These are phyloP conservation scores for Plasmodium berghei DNA, from an alignment of 169 alveolate genomes.

Conservation along the genomic window DNA sequence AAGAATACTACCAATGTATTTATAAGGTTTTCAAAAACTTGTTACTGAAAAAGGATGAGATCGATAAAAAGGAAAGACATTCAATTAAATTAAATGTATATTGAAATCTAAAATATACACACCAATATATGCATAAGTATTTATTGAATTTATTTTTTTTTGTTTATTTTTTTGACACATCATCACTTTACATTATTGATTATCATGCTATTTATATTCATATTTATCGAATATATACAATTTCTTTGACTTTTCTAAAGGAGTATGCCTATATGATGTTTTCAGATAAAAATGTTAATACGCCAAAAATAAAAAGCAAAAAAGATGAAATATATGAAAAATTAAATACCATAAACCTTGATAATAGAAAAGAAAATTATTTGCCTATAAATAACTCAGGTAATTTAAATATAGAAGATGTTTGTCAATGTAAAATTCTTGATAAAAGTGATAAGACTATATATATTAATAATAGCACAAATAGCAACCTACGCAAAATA, in stretches of 20 bases:
- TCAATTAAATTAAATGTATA: constrained; percentile 43
- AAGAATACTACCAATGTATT: constrained; percentile 71
- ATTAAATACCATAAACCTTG: not conserved
- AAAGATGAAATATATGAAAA: not conserved
- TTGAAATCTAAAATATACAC: not conserved
- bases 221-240: not conserved
- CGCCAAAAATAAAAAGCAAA: not conserved
- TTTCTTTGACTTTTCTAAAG: constrained; percentile 14
- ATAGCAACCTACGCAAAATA: not conserved
- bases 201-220: not conserved
- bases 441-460: not conserved
- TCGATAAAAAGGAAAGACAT: constrained; percentile 60
- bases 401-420: not conserved
- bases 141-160: not conserved
- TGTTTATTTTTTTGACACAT: not conserved
- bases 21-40: constrained; percentile 68
- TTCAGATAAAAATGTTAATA: constrained; percentile 43
- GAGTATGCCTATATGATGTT: constrained; percentile 44
- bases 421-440: not conserved
- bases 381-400: not conserved
- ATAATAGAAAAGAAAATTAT: not conserved
- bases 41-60: constrained; percentile 54
- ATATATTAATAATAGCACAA: not conserved
- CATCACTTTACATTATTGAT: not conserved
- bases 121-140: not conserved